Percentiles rank a stretch among this genome's conserved stretches.
Evolutionary conservation across 2,329 filamentous ascomycete species (phyloP).

Genomic region (Trichoderma asperellum): DNA sequence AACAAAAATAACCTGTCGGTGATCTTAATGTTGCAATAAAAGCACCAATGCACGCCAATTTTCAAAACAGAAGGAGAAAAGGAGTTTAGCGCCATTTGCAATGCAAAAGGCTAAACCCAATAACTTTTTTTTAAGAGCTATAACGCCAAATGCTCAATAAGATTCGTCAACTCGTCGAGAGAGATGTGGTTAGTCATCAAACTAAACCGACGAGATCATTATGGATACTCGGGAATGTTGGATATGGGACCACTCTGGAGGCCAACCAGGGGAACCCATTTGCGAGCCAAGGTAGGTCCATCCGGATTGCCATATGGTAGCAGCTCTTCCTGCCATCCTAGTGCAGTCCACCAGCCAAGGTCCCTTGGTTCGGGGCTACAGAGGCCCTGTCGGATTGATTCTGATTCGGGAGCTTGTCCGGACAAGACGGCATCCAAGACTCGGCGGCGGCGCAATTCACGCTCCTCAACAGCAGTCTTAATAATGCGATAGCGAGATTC

Average conservation of each 20-base stretch:
- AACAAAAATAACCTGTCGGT: conserved; percentile 20
- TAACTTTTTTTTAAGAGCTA: conserved; percentile 29
- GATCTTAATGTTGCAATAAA: conserved; percentile 9
- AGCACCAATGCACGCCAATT: conserved; percentile 22
- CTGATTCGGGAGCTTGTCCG: conserved; percentile 43
- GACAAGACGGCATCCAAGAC: conserved; percentile 49
- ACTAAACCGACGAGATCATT: conserved; percentile 26
- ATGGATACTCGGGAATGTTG: conserved; percentile 42
- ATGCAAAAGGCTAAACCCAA: conserved; percentile 16
- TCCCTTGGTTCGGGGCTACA: conserved; percentile 46
- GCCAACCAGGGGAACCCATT: conserved; percentile 48
- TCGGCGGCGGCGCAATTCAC: conserved; percentile 59
- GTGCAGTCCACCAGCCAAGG: conserved; percentile 50
- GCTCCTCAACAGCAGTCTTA: conserved; percentile 56
- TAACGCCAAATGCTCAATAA: conserved; percentile 33
- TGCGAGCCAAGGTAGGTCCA: conserved; percentile 49
- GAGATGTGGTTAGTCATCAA: conserved; percentile 32
- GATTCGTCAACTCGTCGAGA: conserved; percentile 31
- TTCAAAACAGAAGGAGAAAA: conserved; percentile 13
- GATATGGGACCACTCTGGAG: conserved; percentile 33
- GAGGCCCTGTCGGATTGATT: conserved; percentile 43
- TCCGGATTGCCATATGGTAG: conserved; percentile 45
- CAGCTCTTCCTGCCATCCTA: conserved; percentile 56
- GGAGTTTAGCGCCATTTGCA: neutral
- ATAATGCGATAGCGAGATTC: conserved; percentile 55